Base-by-base conservation (phyloP, 2,329 filamentous ascomycete genomes). In the Microdochium trichocladiopsis region DNA sequence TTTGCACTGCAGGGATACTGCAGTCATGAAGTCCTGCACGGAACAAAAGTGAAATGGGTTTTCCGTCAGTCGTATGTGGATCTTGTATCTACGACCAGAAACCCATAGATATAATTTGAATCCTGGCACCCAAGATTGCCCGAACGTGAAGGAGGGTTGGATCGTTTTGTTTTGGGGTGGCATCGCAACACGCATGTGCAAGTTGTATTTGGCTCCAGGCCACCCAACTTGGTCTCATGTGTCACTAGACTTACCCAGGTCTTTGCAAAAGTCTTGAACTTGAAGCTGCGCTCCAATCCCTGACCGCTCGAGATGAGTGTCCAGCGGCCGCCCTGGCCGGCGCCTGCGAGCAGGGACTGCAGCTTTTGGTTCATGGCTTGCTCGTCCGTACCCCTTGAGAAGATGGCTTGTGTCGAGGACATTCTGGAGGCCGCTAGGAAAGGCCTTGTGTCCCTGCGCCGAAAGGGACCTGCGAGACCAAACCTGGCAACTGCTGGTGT, bases 21-120 rank as follows among this genome's bases (percentile, higher is more conserved):
- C 76, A n/a, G 84, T 86, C 86, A 90, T 89, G 68, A 90, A 90
- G 57, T 85, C 83, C 84, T 87, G 55, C n/a, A 45, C 23, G 43
- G 47, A 21, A 47, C 12, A 5, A 11, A 16, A 16, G 14, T n/a
- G 14, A 33, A 33, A 8, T 33, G 8, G 28, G 14, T 8, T 33
- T 14, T 9, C 8, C 28, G 28, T n/a, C n/a, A n/a, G n/a, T n/a
- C n/a, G n/a, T n/a, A n/a, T n/a, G n/a, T n/a, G n/a, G n/a, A n/a
- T n/a, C n/a, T n/a, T n/a, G 28, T 31, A 8, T 31, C 28, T 14
- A 31, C 28, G 28, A 8, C 28, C 28, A 14, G 22, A 49, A 43
- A n/a, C n/a, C n/a, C n/a, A n/a, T n/a, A n/a, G n/a, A n/a, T n/a
- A n/a, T n/a, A n/a, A n/a, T n/a, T n/a, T n/a, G n/a, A n/a, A n/a